Base-by-base conservation (phyloP, 2,329 filamentous ascomycete genomes). In the Ceratocystis lukuohia region DNA sequence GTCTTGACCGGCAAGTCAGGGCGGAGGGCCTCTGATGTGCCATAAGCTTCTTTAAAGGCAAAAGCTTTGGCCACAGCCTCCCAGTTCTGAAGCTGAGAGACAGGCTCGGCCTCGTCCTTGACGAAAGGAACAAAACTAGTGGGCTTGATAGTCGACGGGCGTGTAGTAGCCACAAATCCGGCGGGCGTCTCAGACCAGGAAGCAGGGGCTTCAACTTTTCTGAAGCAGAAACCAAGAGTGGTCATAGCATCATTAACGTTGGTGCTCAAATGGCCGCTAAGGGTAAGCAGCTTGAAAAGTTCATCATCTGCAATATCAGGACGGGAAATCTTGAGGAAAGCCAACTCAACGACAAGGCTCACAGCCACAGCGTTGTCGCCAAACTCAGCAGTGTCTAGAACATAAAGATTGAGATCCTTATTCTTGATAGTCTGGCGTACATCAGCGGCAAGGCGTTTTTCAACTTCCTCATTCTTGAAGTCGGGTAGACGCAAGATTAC, bases 41-140 rank as follows among this genome's bases (percentile, higher is more conserved):
- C 86, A 73, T 91, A 97, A 0, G 91, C 93, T 77, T 99, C 94
- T 80, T 95, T 96, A 83, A 99, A 99, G 3, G 84, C 84, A 67
- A 99, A 81, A 61, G 87, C 89, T 80, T 95, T 94, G 69, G 93
- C 94, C 63, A 87, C 89, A 61, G 86, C 82, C 76, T 92, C 83
- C 90, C 92, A 96, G 75, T 88, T 83, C 71, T 84, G 83, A 68
- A 96, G 82, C 70, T 76, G 73, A 2, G 86, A 76, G 2, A 82
- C 81, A 28, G 86, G 80, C 75, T 95, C 91, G 0, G 76, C 71
- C 72, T 95, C 89, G 53, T 82, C 79, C 77, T 93, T 95, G 70
- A 89, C 82, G 73, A 91, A 95, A 1, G 85, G 76, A 64, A 83
- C 83, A 73, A 99, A 97, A 80, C 90, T 94, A 79, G 88, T 96